Evolutionary conservation across 2,329 filamentous ascomycete species (phyloP).

Genomic region (Xylaria sp.): DNA sequence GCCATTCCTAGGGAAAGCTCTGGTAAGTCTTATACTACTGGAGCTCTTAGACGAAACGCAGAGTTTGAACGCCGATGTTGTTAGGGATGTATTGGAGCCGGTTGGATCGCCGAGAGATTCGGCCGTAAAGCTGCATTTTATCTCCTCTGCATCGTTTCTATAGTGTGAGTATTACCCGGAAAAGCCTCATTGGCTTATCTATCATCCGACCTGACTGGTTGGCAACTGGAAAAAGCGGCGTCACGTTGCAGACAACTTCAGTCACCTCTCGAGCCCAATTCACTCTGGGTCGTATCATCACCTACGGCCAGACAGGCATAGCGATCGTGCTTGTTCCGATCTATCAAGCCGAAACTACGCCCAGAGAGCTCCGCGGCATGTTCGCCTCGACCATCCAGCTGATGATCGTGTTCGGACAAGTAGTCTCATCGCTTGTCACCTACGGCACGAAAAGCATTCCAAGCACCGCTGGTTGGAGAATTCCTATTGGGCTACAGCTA

Average conservation of each 20-base stretch:
- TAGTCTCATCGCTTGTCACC: constrained; percentile 29
- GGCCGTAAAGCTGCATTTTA: constrained; percentile 30
- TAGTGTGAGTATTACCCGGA: constrained; percentile 23
- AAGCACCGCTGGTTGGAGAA: constrained; percentile 21
- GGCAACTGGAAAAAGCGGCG: constrained; percentile 20
- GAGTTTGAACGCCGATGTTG: constrained; percentile 6
- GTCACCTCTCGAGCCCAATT: constrained; percentile 27
- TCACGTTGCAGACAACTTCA: constrained; percentile 28
- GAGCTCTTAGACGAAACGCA: neutral
- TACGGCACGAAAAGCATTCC: constrained; percentile 29
- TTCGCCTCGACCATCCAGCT: constrained; percentile 32
- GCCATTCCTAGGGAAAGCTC: constrained; percentile 32
- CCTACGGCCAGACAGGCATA: constrained; percentile 31
- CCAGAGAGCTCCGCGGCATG: constrained; percentile 33
- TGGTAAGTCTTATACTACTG: constrained; percentile 23
- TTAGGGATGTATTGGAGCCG: constrained; percentile 28
- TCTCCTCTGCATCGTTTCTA: constrained; percentile 27
- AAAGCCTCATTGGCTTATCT: constrained; percentile 11
- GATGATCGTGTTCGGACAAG: constrained; percentile 32
- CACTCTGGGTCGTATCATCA: constrained; percentile 31
- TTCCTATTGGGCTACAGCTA: constrained; percentile 25
- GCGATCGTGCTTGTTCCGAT: constrained; percentile 32
- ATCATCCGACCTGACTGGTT: constrained; percentile 4
- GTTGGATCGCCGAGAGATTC: constrained; percentile 28
- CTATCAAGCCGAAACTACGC: constrained; percentile 33